Conservation (phyloP, 139 green algal genomes). For the Desmodesmus armatus region DNA sequence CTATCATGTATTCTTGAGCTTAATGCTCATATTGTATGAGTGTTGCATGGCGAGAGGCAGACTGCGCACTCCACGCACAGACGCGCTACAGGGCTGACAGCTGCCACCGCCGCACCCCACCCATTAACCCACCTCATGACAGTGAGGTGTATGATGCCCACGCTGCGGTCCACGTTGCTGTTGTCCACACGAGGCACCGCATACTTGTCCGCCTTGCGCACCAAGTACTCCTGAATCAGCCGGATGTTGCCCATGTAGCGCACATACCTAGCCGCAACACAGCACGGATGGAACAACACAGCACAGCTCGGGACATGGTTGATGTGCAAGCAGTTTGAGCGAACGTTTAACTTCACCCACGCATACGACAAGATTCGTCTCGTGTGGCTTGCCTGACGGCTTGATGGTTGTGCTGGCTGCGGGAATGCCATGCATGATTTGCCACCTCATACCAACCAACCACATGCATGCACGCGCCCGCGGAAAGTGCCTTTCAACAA, state of each 20-base stretch:
- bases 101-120: no score
- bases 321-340: background rate
- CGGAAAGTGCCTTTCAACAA: no score
- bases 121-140: slow-evolving; percentile 81
- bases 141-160: slow-evolving; percentile 91
- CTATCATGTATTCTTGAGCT: no score
- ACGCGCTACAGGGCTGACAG: background rate
- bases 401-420: background rate
- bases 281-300: no score
- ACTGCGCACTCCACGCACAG: background rate
- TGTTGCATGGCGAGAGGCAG: no score
- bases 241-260: slow-evolving; percentile 46
- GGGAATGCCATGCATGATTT: no score
- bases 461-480: no score
- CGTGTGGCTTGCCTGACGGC: no score
- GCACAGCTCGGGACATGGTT: background rate
- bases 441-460: no score
- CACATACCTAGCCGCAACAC: slow-evolving; percentile 29
- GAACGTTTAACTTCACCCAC: background rate
- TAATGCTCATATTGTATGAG: no score
- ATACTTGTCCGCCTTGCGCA: slow-evolving; percentile 81
- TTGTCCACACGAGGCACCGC: slow-evolving; percentile 92
- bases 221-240: slow-evolving; percentile 76
- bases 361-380: no score
- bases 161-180: slow-evolving; percentile 91